Evolutionary conservation across 371 early-diverging fungal species (phyloP).

Genomic region (Haplosporangium sp.): DNA sequence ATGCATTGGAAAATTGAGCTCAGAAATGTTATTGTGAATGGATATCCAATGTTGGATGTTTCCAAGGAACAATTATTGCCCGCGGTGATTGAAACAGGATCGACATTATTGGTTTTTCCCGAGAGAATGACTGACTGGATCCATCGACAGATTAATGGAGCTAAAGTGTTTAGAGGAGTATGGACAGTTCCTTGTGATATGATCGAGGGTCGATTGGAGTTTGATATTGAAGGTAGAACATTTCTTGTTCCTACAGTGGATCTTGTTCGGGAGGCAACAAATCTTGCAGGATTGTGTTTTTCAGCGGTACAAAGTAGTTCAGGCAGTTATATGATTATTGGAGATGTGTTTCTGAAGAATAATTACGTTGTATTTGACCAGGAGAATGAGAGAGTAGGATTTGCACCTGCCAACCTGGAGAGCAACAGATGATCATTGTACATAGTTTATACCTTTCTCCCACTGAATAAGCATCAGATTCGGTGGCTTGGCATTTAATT

Average conservation of each 20-base stretch:
- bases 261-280: slow-evolving; percentile 16
- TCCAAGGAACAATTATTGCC: slow-evolving; percentile 4
- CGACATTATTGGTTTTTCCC: slow-evolving; percentile 65
- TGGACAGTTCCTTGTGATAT: slow-evolving; percentile 58
- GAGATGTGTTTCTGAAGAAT: slow-evolving; percentile 65
- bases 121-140: slow-evolving; percentile 56
- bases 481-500: not conserved
- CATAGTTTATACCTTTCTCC: too few species aligned
- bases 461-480: not conserved
- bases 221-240: slow-evolving; percentile 55
- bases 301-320: slow-evolving; percentile 25
- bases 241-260: slow-evolving; percentile 58
- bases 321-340: slow-evolving; percentile 59
- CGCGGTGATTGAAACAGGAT: slow-evolving; percentile 70
- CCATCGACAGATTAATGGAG: slow-evolving; percentile 55
- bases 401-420: slow-evolving; percentile 62
- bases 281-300: slow-evolving; percentile 18
- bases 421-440: slow-evolving; percentile 1
- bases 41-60: not conserved
- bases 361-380: slow-evolving; percentile 67
- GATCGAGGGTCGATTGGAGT: slow-evolving; percentile 22
- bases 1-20: slow-evolving; percentile 1
- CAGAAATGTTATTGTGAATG: slow-evolving; percentile 8
- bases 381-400: slow-evolving; percentile 59
- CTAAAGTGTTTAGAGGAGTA: slow-evolving; percentile 34